Evolutionary conservation across 2,329 filamentous ascomycete species (phyloP), one percentile per base, ranked within the genome.

Genomic region (Hypoxylon sp.): DNA sequence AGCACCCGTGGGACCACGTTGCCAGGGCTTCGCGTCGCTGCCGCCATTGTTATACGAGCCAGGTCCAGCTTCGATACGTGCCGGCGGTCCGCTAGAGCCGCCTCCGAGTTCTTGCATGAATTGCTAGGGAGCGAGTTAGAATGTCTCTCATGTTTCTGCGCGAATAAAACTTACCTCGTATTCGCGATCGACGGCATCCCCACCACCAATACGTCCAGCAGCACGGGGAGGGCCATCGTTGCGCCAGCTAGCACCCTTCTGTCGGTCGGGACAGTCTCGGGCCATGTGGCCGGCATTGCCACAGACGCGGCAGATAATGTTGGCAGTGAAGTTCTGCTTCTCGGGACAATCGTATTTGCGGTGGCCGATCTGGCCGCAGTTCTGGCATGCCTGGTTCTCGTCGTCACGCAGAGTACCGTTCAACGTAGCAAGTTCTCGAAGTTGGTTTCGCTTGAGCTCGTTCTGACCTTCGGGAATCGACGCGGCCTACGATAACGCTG

Each of bases 321-420:
- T 98, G 70, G 95, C 93, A n/a, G 95, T 99, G 78, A 90, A 98
- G 79, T 99, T 99, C 74, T 93, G 91, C 76, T 95, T 91, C 79
- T 99, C 92, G 11, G 95, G 95, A 70, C 95, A 99, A 74, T 99
- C 95, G 75, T 97, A 98, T 79, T 99, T 99, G 78, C 95, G 89
- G 77, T 99, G 95, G 60, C 95, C 95, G 65, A 99, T 99, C 83
- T 98, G 92, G 69, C 95, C 95, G 77, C 91, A 99, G 81, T 99
- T 99, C 80, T 99, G 95, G 79, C 95, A 99, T 66, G 95, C 95
- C 76, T 99, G 95, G 77, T 99, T 99, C 75, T 99, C 95, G 71
- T 99, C 95, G 73, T 99, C 95, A 81, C 95, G 94, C 17, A 99
- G 88, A 7, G 95, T 99, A 85, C 95, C 95, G 86, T 99, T 99